Evolutionary conservation across 495 filamentous ascomycete species (phyloP), one percentile per base, ranked within the genome.

Genomic region (Talaromyces thailandensis): DNA sequence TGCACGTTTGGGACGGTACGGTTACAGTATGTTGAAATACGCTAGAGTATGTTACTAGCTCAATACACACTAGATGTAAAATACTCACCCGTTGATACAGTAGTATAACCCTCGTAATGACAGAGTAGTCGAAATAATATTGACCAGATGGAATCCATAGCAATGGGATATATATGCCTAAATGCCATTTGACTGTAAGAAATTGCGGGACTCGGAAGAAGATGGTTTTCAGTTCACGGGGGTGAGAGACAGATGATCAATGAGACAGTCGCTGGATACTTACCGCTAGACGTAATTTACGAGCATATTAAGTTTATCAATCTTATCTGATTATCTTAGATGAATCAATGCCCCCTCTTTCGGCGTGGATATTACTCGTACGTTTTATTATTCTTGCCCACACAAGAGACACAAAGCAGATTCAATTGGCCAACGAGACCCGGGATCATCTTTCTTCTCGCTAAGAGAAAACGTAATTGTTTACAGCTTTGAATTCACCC

Each of bases 401-500:
- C 52, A 16, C 24, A 28, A 6, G 2, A 9, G n/a, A 6, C 12
- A 55, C n/a, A 48, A 23, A 48, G 9, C 1, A 3, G 0, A 48
- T 21, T n/a, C 4, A 9, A 48, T 48, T 40, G 12, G 35, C 35
- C 3, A 40, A 4, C 3, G 4, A 48, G 5, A 8, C 5, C 16
- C 14, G 6, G 6, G 9, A 9, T 21, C 18, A 48, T 1, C 21
- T 9, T 7, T 18, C n/a, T 37, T 37, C 35, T 37, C 4, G 8
- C 43, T 21, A 21, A 21, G 28, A 55, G 23, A 28, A 59, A 21
- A n/a, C 23, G 5, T 9, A 45, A 43, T 25, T n/a, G 12, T n/a
- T 58, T 12, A 96, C 67, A 95, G 68, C 75, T 92, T 93, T 68
- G 84, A 87, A 69, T 86, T 78, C 68, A 80, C 80, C 90, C 91